Conservation (phyloP, 345 rosid species). For the Mangifera indica region DNA sequence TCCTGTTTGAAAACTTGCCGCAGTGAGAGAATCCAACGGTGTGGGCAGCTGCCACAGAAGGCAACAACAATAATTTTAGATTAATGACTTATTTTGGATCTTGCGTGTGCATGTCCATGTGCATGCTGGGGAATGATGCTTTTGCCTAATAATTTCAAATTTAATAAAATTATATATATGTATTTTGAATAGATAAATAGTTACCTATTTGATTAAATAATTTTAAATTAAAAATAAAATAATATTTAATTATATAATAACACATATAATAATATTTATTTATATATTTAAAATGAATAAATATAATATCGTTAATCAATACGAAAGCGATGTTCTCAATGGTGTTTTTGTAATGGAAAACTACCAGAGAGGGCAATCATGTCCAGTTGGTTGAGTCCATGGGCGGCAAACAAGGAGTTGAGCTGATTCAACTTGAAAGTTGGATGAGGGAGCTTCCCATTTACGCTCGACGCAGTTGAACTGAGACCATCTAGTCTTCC, state of each 20-base stretch:
- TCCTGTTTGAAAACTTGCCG: conserved; percentile 46
- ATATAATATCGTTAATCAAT: too few species aligned
- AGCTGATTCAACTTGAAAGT: conserved; percentile 52
- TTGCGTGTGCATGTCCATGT: not conserved
- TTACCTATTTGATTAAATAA: too few species aligned
- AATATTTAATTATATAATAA: too few species aligned
- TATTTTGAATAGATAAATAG: too few species aligned
- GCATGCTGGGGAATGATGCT: not conserved
- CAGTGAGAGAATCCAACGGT: conserved; percentile 83
- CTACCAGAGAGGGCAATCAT: conserved; percentile 91
- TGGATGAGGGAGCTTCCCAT: conserved; percentile 68
- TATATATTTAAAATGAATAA: too few species aligned
- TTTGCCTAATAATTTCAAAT: not conserved
- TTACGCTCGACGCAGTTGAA: conserved; percentile 55
- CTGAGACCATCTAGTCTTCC: conserved; percentile 81
- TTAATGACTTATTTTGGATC: not conserved
- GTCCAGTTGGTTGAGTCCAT: conserved; percentile 61
- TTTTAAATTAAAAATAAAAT: too few species aligned
- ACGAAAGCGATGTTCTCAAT: too few species aligned
- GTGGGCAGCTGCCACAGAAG: conserved; percentile 65
- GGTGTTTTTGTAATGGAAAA: not conserved
- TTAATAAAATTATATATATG: too few species aligned
- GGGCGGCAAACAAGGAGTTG: conserved; percentile 48
- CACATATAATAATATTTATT: too few species aligned
- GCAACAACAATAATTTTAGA: too few species aligned